These are phyloP conservation scores for Ganoderma meredithae DNA, from an alignment of 1,284 basidiomycete genomes.

Conservation along the genomic window DNA sequence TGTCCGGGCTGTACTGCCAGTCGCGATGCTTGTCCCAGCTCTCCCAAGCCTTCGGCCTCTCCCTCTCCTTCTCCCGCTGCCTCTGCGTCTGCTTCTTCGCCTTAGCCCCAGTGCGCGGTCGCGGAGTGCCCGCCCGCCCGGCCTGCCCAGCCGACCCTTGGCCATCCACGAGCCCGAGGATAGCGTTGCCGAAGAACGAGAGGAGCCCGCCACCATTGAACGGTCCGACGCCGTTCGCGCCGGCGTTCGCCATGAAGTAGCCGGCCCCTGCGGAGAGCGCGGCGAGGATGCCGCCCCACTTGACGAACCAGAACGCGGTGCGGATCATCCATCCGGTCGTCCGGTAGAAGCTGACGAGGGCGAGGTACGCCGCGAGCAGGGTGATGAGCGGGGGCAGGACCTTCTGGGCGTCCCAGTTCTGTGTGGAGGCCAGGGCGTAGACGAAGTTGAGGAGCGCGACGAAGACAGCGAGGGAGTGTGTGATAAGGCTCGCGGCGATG, in stretches of 20 bases:
- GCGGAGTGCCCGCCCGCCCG: slow-evolving; percentile 35
- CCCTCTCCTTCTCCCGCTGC: slow-evolving; percentile 39
- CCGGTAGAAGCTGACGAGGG: slow-evolving; percentile 74
- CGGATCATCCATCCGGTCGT: slow-evolving; percentile 78
- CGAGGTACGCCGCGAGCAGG: slow-evolving; percentile 74
- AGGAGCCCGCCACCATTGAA: slow-evolving; percentile 43
- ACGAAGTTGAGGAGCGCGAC: slow-evolving; percentile 57
- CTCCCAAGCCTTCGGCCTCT: slow-evolving; percentile 66
- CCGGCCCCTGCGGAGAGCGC: slow-evolving; percentile 57
- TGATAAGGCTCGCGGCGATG: slow-evolving; percentile 57
- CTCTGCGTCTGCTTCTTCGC: slow-evolving; percentile 33
- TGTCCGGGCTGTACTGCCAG: slow-evolving; percentile 61
- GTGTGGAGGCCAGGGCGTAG: slow-evolving; percentile 53
- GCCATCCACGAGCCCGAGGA: slow-evolving; percentile 52
- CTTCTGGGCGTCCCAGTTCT: slow-evolving; percentile 69
- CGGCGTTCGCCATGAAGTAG: slow-evolving; percentile 51
- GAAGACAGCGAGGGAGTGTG: slow-evolving; percentile 59
- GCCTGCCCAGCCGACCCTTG: slow-evolving; percentile 41
- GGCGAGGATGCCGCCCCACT: slow-evolving; percentile 73
- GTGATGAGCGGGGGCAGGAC: slow-evolving; percentile 78
- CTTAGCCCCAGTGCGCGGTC: slow-evolving; percentile 36
- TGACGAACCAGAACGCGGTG: slow-evolving; percentile 69
- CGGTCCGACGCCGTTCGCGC: slow-evolving; percentile 41
- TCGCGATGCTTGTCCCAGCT: slow-evolving; percentile 66
- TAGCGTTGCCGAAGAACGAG: slow-evolving; percentile 48